Evolutionary conservation across 257 asterid species (phyloP).

Genomic region (Jasminum sambac): DNA sequence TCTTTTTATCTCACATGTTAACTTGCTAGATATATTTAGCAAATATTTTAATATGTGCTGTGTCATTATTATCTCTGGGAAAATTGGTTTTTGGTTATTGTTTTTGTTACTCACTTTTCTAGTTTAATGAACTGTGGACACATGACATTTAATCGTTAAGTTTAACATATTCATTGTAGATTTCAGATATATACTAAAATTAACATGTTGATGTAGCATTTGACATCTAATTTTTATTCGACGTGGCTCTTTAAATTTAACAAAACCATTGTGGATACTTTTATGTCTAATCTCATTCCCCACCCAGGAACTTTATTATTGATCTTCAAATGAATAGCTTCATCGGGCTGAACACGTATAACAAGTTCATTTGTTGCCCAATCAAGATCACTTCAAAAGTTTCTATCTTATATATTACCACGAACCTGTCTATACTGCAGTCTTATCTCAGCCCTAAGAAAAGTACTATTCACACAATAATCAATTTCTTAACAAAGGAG

Average conservation of each 20-base stretch:
- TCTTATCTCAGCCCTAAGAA: conserved; percentile 77
- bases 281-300: conserved; percentile 77
- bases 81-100: too few relatives aligned
- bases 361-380: conserved; percentile 93
- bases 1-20: too few relatives aligned
- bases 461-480: not conserved
- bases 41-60: too few relatives aligned
- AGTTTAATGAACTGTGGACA: too few relatives aligned
- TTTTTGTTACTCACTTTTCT: too few relatives aligned
- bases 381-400: conserved; percentile 75
- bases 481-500: not conserved
- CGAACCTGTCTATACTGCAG: conserved; percentile 96
- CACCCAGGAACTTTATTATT: conserved; percentile 95
- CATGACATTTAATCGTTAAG: too few relatives aligned
- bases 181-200: too few relatives aligned
- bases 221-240: too few relatives aligned
- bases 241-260: not conserved
- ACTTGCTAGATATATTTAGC: too few relatives aligned
- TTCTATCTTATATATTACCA: conserved; percentile 75
- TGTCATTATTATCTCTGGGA: too few relatives aligned
- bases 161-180: too few relatives aligned
- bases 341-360: conserved; percentile 95
- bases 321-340: conserved; percentile 83
- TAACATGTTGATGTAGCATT: too few relatives aligned
- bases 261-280: not conserved